These are phyloP conservation scores for Wickerhamomyces kurtzmanii DNA, from an alignment of 805 yeast species.

Conservation along the genomic window DNA sequence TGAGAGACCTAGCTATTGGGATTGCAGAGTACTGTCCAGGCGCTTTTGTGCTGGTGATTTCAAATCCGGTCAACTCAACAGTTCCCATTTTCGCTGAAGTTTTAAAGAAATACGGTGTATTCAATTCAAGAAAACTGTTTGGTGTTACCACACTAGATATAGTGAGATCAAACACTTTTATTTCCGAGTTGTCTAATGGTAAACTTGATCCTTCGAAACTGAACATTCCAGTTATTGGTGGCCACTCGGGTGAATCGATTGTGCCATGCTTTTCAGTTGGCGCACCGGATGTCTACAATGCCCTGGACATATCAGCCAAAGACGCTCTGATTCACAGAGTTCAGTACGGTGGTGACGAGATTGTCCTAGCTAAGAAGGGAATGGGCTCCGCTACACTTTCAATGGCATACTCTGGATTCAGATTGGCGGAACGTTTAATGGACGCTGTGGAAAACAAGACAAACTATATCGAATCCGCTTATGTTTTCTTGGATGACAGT, in stretches of 20 bases:
- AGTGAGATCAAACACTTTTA: constrained; percentile 70
- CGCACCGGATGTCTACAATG: constrained; percentile 15
- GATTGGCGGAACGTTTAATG: constrained; percentile 48
- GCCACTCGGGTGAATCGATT: constrained; percentile 92
- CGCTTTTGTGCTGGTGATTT: constrained; percentile 73
- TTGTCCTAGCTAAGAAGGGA: constrained; percentile 90
- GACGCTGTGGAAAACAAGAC: constrained; percentile 21
- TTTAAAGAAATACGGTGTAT: constrained; percentile 55
- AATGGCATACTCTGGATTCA: constrained; percentile 91
- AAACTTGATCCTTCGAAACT: constrained; percentile 28
- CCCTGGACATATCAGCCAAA: constrained; percentile 22
- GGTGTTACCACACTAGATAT: constrained; percentile 88
- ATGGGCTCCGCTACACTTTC: constrained; percentile 92
- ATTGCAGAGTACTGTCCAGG: constrained; percentile 64
- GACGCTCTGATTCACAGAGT: constrained; percentile 75
- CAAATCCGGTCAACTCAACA: constrained; percentile 91
- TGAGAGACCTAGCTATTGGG: constrained; percentile 62
- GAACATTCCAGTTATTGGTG: constrained; percentile 74
- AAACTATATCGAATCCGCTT: constrained; percentile 36
- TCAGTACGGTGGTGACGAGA: constrained; percentile 96
- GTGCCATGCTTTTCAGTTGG: constrained; percentile 65
- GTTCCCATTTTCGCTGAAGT: constrained; percentile 85
- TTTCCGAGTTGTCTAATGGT: constrained; percentile 58
- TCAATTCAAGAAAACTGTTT: constrained; percentile 62
- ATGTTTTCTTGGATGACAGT: constrained; percentile 36